These are phyloP conservation scores for Castanea mollissima DNA, from an alignment of 306 rosid genomes.

Conservation along the genomic window DNA sequence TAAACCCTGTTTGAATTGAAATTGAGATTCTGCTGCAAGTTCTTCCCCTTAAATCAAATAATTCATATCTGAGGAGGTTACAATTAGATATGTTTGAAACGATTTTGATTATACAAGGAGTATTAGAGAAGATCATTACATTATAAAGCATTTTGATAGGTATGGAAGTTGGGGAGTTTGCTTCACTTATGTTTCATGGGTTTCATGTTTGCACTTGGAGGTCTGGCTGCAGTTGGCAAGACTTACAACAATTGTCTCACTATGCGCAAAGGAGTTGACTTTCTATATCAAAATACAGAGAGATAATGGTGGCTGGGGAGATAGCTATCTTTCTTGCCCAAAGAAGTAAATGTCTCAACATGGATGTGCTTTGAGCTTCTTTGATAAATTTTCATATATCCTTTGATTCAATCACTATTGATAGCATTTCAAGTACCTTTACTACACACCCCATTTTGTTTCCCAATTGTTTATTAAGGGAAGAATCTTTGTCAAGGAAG, in stretches of 20 bases:
- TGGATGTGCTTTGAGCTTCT: too few species aligned
- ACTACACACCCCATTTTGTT: too few species aligned
- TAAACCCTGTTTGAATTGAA: neutral
- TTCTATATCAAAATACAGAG: slow-evolving; percentile 16
- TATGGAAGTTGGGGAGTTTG: slow-evolving; percentile 65
- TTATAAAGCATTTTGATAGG: slow-evolving; percentile 2
- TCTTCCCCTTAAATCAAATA: neutral
- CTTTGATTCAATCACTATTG: too few species aligned
- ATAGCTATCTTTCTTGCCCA: too few species aligned
- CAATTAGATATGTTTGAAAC: neutral
- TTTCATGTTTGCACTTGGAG: slow-evolving; percentile 66
- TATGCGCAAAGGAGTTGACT: slow-evolving; percentile 45
- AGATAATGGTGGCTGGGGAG: too few species aligned
- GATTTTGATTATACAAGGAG: too few species aligned
- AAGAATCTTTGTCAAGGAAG: too few species aligned
- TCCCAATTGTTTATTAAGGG: too few species aligned
- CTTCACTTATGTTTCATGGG: slow-evolving; percentile 59
- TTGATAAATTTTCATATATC: too few species aligned
- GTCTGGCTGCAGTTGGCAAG: slow-evolving; percentile 52
- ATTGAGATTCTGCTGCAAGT: neutral
- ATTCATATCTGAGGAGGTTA: neutral
- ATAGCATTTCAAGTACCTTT: too few species aligned
- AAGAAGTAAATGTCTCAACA: too few species aligned
- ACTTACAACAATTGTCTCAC: slow-evolving; percentile 41
- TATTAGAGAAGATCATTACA: neutral